A percentile compares a stretch with the other conserved stretches of the same genome.
Evolutionary conservation across 345 rosid species (phyloP).

Genomic region (Trapa bicornis): DNA sequence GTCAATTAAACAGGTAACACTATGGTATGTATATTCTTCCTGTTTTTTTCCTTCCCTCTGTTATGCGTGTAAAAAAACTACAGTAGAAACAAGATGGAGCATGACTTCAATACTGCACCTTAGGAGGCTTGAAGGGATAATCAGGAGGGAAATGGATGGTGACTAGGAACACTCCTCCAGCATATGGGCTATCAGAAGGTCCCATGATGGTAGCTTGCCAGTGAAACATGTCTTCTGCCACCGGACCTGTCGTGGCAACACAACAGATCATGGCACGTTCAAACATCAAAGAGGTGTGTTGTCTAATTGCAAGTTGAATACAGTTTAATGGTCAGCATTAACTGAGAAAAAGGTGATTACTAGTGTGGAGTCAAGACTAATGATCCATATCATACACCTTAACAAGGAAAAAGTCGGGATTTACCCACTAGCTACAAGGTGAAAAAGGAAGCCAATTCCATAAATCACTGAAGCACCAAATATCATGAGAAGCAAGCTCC

Average conservation of each 20-base stretch:
- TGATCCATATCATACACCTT: background rate
- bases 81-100: background rate
- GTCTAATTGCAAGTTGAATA: background rate
- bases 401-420: background rate
- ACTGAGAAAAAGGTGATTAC: background rate
- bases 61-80: background rate
- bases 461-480: background rate
- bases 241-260: conserved; percentile 1
- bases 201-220: conserved; percentile 5
- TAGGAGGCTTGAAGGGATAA: conserved; percentile 9
- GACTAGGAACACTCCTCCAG: conserved; percentile 3
- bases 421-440: no score
- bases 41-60: background rate
- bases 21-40: background rate
- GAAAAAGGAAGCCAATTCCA: no score
- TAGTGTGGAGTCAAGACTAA: no score
- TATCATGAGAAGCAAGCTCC: background rate
- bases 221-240: conserved; percentile 8
- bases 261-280: background rate
- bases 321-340: background rate
- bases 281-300: background rate
- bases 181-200: conserved; percentile 3
- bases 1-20: background rate
- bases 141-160: background rate
- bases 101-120: background rate